These are phyloP conservation scores for Zopfia rhizophila DNA, from an alignment of 2,329 filamentous ascomycete species.

Conservation along the genomic window DNA sequence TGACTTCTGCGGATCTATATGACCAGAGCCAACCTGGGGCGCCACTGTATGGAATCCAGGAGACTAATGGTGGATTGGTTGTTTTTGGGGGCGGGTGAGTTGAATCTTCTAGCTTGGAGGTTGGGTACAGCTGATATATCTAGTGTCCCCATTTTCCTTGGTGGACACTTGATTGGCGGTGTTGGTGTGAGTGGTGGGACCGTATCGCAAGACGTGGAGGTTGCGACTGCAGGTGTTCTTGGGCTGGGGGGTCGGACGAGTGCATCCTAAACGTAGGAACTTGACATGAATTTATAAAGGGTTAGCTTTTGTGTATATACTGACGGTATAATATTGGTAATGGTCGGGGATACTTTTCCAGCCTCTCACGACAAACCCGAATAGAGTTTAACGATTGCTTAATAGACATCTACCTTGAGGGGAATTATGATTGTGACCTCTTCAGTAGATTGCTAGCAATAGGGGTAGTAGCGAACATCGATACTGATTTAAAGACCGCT, in stretches of 20 bases:
- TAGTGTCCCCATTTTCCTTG: conserved; percentile 36
- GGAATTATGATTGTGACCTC: too few relatives aligned
- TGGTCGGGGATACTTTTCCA: too few relatives aligned
- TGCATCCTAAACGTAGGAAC: too few relatives aligned
- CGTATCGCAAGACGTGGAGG: conserved; percentile 37
- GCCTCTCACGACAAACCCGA: too few relatives aligned
- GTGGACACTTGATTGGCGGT: conserved; percentile 38
- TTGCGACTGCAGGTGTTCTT: conserved; percentile 30
- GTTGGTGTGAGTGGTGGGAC: conserved; percentile 43
- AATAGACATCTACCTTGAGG: too few relatives aligned
- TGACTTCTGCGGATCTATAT: conserved; percentile 26
- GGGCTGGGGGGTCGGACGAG: conserved; percentile 27
- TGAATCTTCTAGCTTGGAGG: neutral
- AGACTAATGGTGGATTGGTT: conserved; percentile 40
- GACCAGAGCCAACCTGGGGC: conserved; percentile 28
- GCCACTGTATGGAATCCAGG: conserved; percentile 33
- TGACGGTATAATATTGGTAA: too few relatives aligned
- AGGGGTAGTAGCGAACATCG: too few relatives aligned
- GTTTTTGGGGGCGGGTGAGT: conserved; percentile 40
- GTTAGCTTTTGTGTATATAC: too few relatives aligned
- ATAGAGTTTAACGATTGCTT: too few relatives aligned
- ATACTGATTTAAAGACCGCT: too few relatives aligned
- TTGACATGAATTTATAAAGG: too few relatives aligned
- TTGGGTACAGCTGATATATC: conserved; percentile 10
- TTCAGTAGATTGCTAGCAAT: too few relatives aligned